Evolutionary conservation across 2,329 filamentous ascomycete species (phyloP).

Genomic region (Botrytis aclada): DNA sequence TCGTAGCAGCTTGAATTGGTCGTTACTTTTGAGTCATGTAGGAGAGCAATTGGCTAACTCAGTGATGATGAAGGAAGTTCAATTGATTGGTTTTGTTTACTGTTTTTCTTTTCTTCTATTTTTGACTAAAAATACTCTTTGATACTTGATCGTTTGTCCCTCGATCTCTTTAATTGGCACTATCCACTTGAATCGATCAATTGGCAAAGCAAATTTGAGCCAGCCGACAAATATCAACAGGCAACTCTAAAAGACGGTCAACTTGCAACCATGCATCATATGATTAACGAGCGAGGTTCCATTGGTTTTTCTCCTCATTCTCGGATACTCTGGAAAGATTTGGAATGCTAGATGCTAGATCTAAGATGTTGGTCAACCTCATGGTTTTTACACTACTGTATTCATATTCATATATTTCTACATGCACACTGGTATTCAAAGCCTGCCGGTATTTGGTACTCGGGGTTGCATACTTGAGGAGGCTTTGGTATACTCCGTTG

Average conservation of each 20-base stretch:
- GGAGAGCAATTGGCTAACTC: background rate
- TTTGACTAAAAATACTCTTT: background rate
- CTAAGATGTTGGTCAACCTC: background rate
- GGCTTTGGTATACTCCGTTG: background rate
- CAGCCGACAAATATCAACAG: too few species aligned
- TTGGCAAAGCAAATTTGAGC: too few species aligned
- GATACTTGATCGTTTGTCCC: background rate
- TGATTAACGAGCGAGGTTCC: too few species aligned
- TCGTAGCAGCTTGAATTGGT: background rate
- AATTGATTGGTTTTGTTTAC: background rate
- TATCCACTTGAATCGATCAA: too few species aligned
- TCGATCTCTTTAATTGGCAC: background rate
- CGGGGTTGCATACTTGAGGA: background rate
- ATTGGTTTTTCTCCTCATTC: background rate
- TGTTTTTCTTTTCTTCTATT: background rate
- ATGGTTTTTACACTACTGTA: too few species aligned
- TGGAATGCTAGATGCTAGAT: background rate
- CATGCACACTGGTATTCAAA: background rate
- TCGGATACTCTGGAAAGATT: background rate
- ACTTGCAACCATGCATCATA: background rate
- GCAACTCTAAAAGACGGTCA: too few species aligned
- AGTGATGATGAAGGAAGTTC: background rate
- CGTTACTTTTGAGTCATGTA: background rate
- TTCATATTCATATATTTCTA: background rate
- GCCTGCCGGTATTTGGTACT: background rate